Conservation (phyloP, 768 basidiomycete genomes). For the Phaffia tasmanica region DNA sequence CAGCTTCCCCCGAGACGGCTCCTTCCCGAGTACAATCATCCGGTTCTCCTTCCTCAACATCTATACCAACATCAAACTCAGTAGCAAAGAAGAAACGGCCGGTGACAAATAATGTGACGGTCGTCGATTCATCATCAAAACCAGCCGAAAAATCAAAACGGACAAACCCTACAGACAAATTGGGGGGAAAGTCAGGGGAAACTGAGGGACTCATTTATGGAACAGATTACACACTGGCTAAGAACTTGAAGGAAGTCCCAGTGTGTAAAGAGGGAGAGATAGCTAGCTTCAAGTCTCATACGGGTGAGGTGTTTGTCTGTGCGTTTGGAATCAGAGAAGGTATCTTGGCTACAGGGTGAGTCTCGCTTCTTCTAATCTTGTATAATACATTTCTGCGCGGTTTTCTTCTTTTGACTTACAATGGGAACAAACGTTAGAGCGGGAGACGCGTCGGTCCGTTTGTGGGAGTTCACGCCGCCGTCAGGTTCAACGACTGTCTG, state of each 20-base stretch:
- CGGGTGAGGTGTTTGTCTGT: conserved; percentile 24
- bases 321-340: conserved; percentile 11
- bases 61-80: not conserved
- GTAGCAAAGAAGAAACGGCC: not conserved
- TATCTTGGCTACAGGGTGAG: conserved; percentile 17
- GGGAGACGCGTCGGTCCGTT: conserved; percentile 25
- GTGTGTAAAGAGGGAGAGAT: not conserved
- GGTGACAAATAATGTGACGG: not conserved
- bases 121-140: not conserved
- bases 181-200: not conserved
- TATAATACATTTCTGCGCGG: no score
- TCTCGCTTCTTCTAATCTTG: not conserved
- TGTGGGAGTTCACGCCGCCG: conserved; percentile 23
- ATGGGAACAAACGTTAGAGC: not conserved
- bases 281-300: conserved; percentile 10
- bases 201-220: conserved; percentile 3
- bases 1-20: not conserved
- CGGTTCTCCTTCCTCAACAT: not conserved
- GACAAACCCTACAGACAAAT: not conserved
- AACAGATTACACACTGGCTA: not conserved
- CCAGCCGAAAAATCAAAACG: not conserved
- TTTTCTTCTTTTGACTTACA: no score
- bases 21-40: not conserved
- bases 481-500: conserved; percentile 10
- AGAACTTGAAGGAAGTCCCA: not conserved